These are phyloP conservation scores for Tympanopsis confertula DNA, from an alignment of 2,329 filamentous ascomycete species.

Conservation along the genomic window DNA sequence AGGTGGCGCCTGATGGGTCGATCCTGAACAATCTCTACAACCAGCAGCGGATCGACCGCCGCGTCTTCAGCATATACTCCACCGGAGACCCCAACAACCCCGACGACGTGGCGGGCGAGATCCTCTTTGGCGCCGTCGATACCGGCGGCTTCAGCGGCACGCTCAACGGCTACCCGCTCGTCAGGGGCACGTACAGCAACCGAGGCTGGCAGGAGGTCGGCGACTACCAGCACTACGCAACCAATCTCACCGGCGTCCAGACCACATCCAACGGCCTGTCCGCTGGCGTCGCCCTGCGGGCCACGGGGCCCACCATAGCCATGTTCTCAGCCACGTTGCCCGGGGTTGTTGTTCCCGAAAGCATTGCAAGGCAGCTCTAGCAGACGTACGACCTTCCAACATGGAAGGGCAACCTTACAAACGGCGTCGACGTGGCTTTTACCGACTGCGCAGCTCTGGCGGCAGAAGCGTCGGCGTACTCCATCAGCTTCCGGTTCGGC, in stretches of 20 bases:
- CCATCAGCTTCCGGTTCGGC: neutral
- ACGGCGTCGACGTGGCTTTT: neutral
- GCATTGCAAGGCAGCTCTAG: neutral
- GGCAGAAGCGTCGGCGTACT: neutral
- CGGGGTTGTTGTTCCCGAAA: neutral
- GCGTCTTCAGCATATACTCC: conserved; percentile 20
- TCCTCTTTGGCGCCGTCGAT: conserved; percentile 74
- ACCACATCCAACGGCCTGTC: conserved; percentile 5
- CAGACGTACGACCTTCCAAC: neutral
- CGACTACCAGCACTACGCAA: conserved; percentile 21
- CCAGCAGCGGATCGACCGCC: conserved; percentile 25
- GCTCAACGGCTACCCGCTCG: conserved; percentile 48
- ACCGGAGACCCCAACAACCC: conserved; percentile 23
- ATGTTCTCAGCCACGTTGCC: neutral
- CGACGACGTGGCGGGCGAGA: conserved; percentile 52
- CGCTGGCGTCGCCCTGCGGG: conserved; percentile 1
- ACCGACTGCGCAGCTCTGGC: neutral
- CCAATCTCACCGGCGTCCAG: conserved; percentile 22
- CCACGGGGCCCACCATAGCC: no score
- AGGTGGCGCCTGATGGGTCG: no score
- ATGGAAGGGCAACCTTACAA: neutral
- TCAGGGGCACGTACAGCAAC: conserved; percentile 12
- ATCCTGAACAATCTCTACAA: neutral
- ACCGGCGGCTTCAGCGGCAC: conserved; percentile 59
- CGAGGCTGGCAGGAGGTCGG: conserved; percentile 23